Base-by-base conservation (phyloP, 148 eudicot genomes). In the Tetragonia tetragonoides region DNA sequence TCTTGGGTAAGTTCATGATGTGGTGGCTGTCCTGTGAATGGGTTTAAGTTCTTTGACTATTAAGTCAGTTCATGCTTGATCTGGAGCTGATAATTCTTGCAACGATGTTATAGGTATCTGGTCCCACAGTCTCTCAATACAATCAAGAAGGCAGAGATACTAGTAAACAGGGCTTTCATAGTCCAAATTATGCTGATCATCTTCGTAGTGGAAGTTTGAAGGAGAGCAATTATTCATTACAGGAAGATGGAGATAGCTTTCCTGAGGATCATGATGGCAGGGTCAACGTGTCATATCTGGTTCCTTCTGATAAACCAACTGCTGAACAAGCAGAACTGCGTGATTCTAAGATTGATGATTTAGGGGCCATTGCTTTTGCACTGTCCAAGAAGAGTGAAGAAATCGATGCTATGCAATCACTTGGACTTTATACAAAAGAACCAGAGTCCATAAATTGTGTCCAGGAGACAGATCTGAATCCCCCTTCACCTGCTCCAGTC, bases 21-120 rank as follows among this genome's bases (percentile, higher is more conserved):
- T 63, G 44, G 37, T 70, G 65, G 37, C 1, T 70, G 39, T 46
- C 42, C 42, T 28, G 10, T 60, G 68, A 34, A 21, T 59, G 60
- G 59, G 51, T 44, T n/a, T 44, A 41, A 37, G 16, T 46, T 37
- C 11, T 23, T n/a, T 17, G 64, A 15, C 53, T 28, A 67, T 79
- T 83, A 80, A 76, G 24, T 81, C 12, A 44, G 21, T 74, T 7
- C 4, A 2, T 23, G 47, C 41, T 24, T 66, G 17, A n/a, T 53
- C 18, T 54, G 61, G 20, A 34, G 17, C 57, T 72, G 37, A 70
- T 65, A 37, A 59, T 59, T 10, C 21, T 15, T 16, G 17, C 37
- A 41, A 64, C 57, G 49, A 70, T 72, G 77, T 37, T 81, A 66
- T 69, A 94, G 97, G 83, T 75, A 59, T 68, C 88, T 64, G 80